Evolutionary conservation across 768 basidiomycete species (phyloP).

Genomic region (Suillus decipiens): DNA sequence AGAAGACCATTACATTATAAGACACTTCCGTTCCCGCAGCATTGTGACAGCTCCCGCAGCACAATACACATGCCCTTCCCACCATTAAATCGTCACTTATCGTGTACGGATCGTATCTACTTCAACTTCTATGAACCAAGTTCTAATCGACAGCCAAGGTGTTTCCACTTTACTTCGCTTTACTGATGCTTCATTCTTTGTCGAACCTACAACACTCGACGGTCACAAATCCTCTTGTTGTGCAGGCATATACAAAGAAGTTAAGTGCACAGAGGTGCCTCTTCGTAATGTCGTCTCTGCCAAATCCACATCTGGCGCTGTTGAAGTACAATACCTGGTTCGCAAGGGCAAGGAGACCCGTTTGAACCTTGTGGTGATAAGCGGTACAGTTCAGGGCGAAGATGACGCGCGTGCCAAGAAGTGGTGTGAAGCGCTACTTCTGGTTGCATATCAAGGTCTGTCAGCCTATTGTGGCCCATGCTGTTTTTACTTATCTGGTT

Average conservation of each 20-base stretch:
- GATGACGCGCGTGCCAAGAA: constrained; percentile 38
- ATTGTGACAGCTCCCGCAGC: not conserved
- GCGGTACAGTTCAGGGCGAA: constrained; percentile 42
- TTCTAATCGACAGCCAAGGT: constrained; percentile 19
- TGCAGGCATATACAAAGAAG: constrained; percentile 8
- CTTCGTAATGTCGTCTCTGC: constrained; percentile 59
- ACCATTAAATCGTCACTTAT: not conserved
- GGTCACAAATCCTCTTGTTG: constrained; percentile 13
- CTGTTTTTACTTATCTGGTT: constrained; percentile 12
- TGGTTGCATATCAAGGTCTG: constrained; percentile 60
- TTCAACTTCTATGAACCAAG: not conserved
- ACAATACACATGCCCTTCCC: not conserved
- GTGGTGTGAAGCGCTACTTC: constrained; percentile 60
- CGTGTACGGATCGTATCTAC: not conserved
- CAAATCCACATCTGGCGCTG: constrained; percentile 33
- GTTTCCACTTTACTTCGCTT: constrained; percentile 27
- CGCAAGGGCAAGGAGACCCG: constrained; percentile 43
- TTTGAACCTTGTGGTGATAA: constrained; percentile 37
- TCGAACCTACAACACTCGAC: constrained; percentile 20
- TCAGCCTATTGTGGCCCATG: not conserved
- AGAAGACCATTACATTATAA: not conserved
- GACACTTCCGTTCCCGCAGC: not conserved
- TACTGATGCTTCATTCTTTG: constrained; percentile 26
- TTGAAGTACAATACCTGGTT: constrained; percentile 55
- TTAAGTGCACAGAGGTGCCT: constrained; percentile 32